Conservation (phyloP, 1,139 yeast genomes). For the Nadsonia commutata region DNA sequence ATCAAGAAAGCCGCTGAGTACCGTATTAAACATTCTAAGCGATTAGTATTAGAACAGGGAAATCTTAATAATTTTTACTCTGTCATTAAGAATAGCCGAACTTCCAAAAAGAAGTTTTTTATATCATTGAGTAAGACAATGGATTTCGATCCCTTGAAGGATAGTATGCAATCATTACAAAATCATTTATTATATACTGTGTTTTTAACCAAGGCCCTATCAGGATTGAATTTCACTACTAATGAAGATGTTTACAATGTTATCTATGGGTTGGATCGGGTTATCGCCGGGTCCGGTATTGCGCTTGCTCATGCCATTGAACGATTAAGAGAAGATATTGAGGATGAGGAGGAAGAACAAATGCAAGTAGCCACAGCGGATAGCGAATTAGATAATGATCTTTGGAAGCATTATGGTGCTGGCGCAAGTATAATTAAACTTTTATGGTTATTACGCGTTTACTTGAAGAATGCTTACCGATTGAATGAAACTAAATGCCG, state of each 20-base stretch:
- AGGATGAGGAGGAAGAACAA: constrained; percentile 10
- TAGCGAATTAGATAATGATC: background rate
- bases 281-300: constrained; percentile 23
- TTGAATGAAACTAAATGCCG: background rate
- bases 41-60: constrained; percentile 7
- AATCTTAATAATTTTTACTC: constrained; percentile 27
- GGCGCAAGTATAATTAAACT: background rate
- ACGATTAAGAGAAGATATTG: constrained; percentile 9
- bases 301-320: constrained; percentile 6
- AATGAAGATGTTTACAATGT: constrained; percentile 30
- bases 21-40: constrained; percentile 14
- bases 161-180: constrained; percentile 8
- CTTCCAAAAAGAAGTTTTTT: constrained; percentile 35
- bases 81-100: constrained; percentile 30
- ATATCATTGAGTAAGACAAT: constrained; percentile 24
- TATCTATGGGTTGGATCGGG: constrained; percentile 17
- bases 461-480: background rate
- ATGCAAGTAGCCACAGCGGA: constrained; percentile 17
- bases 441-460: background rate
- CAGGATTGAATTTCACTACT: constrained; percentile 25
- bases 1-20: constrained; percentile 40
- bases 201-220: constrained; percentile 29
- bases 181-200: constrained; percentile 21
- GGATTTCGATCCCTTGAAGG: constrained; percentile 18
- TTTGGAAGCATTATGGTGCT: background rate